These are phyloP conservation scores for Uronychia setigera DNA, from an alignment of 73 alveolate genomes.

Conservation along the genomic window DNA sequence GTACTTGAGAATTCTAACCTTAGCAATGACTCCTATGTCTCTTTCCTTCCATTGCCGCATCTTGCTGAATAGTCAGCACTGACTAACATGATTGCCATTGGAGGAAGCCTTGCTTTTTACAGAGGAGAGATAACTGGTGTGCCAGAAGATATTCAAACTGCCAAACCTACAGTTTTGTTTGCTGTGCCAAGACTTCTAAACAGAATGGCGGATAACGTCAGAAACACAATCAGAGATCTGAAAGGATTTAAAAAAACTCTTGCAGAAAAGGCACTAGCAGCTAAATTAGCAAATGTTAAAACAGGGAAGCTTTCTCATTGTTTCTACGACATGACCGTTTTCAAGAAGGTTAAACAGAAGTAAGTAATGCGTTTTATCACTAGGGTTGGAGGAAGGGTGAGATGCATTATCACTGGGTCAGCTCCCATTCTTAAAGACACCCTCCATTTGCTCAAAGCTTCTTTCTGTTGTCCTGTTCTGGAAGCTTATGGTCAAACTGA, in stretches of 20 bases:
- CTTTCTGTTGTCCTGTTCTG: constrained; percentile 56
- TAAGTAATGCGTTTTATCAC: background rate
- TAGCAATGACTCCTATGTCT: constrained; percentile 49
- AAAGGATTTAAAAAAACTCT: constrained; percentile 59
- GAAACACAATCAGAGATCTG: constrained; percentile 48
- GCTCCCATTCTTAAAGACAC: constrained; percentile 88
- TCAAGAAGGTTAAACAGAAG: constrained; percentile 50
- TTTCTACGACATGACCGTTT: constrained; percentile 65
- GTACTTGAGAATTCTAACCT: background rate
- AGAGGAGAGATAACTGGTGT: constrained; percentile 75
- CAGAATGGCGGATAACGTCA: constrained; percentile 74
- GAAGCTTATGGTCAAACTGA: constrained; percentile 84
- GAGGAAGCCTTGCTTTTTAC: constrained; percentile 49
- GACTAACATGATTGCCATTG: background rate
- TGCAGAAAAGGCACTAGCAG: constrained; percentile 57
- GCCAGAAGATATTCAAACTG: constrained; percentile 72
- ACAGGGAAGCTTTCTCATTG: constrained; percentile 67
- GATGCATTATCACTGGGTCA: constrained; percentile 73
- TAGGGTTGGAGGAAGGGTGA: constrained; percentile 82
- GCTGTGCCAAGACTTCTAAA: constrained; percentile 81
- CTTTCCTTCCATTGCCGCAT: constrained; percentile 71
- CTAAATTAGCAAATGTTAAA: constrained; percentile 62
- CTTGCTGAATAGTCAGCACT: constrained; percentile 26
- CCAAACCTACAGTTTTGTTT: constrained; percentile 69
- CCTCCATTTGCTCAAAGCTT: constrained; percentile 53